Percentiles rank a stretch among this genome's conserved stretches.
These are phyloP conservation scores for Primulina eburnea DNA, from an alignment of 257 asterid genomes.

Conservation along the genomic window DNA sequence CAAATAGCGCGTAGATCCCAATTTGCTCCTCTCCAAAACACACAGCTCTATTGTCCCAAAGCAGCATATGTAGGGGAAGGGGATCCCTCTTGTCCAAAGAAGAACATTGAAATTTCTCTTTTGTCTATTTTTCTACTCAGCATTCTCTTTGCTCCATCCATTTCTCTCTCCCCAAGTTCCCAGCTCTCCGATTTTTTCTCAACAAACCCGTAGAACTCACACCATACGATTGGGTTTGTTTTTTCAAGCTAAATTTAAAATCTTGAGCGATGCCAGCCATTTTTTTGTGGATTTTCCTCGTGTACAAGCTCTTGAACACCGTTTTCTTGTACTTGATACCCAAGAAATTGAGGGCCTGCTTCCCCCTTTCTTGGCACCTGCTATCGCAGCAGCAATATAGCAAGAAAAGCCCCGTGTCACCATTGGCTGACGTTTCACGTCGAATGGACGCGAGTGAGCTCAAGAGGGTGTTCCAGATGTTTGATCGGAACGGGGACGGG, in stretches of 20 bases:
- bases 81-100: neutral
- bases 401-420: conserved; percentile 12
- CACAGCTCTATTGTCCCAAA: too few relatives aligned
- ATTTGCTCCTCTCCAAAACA: neutral
- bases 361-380: conserved; percentile 46
- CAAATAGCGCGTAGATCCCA: too few relatives aligned
- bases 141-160: too few relatives aligned
- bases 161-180: neutral
- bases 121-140: too few relatives aligned
- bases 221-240: neutral
- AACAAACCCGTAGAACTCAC: neutral
- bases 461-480: conserved; percentile 48
- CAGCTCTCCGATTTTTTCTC: neutral
- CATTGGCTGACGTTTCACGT: neutral
- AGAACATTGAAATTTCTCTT: too few relatives aligned
- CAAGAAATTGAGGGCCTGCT: conserved; percentile 40
- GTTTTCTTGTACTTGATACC: conserved; percentile 41
- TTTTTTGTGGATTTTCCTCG: conserved; percentile 35
- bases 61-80: neutral
- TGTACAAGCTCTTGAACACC: conserved; percentile 41
- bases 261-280: conserved; percentile 34
- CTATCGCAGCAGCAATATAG: conserved; percentile 12
- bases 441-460: conserved; percentile 52
- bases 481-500: conserved; percentile 62
- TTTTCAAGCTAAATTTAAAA: neutral